Percentiles rank a stretch among this genome's conserved stretches.
These are phyloP conservation scores for Hypoxylon subgilvum DNA, from an alignment of 495 filamentous ascomycete species.

Conservation along the genomic window DNA sequence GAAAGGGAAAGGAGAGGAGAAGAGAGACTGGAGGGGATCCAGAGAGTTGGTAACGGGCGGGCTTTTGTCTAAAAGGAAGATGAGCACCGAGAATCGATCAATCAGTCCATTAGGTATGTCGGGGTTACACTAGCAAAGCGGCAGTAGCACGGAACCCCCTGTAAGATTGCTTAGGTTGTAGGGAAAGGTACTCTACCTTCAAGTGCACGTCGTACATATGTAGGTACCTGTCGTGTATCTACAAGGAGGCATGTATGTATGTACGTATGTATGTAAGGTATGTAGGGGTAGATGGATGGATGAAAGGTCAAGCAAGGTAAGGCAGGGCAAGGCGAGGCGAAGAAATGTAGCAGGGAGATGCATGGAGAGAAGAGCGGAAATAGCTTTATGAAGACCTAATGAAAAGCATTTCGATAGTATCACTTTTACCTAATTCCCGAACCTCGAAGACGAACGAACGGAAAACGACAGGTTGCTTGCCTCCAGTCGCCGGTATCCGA, in stretches of 20 bases:
- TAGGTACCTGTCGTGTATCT: not conserved
- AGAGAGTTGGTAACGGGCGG: conserved; percentile 41
- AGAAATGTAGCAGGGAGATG: too few species aligned
- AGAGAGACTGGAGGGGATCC: conserved; percentile 41
- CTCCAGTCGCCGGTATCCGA: too few species aligned
- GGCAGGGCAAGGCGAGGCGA: too few species aligned
- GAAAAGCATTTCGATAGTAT: too few species aligned
- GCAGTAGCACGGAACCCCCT: conserved; percentile 23
- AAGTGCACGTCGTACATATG: conserved; percentile 1
- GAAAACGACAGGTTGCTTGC: too few species aligned
- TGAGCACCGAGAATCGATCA: conserved; percentile 35
- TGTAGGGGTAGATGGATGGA: too few species aligned
- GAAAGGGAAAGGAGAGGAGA: conserved; percentile 22
- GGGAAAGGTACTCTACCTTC: not conserved
- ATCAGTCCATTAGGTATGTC: conserved; percentile 19
- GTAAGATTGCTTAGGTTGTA: too few species aligned
- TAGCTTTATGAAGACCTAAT: too few species aligned
- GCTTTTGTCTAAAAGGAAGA: conserved; percentile 32
- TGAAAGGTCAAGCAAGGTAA: too few species aligned
- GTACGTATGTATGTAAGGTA: not conserved
- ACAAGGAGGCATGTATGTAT: not conserved
- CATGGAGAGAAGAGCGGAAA: too few species aligned
- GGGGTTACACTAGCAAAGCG: conserved; percentile 33
- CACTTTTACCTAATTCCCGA: too few species aligned
- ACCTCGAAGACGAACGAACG: too few species aligned